Evolutionary conservation across 2,329 filamentous ascomycete species (phyloP).

Genomic region (Fusarium solani-melongenae): DNA sequence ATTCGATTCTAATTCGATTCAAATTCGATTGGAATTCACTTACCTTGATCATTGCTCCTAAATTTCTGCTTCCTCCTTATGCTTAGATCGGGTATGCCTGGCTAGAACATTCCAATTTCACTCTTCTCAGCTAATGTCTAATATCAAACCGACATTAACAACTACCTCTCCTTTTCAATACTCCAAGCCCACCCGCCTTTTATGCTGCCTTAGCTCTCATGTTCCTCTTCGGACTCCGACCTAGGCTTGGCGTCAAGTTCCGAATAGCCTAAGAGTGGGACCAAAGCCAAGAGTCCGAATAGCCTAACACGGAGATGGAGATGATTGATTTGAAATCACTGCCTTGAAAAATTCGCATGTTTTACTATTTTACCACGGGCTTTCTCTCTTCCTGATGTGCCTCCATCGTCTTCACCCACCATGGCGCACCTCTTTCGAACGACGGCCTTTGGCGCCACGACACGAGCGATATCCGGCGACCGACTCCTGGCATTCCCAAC

Average conservation of each 20-base stretch:
- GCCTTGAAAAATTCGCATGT: not conserved
- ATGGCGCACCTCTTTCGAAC: not conserved
- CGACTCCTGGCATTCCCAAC: not conserved
- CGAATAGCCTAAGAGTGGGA: not conserved
- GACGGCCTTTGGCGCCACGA: not conserved
- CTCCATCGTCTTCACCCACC: not conserved
- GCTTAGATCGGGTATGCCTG: not conserved
- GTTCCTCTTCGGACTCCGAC: not conserved
- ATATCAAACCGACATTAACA: not conserved
- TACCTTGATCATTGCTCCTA: not conserved
- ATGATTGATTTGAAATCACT: no score
- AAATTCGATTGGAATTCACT: no score
- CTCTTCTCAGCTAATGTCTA: not conserved
- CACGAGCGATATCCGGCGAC: not conserved
- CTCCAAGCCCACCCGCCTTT: not conserved
- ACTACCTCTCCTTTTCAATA: not conserved
- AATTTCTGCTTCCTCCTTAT: not conserved
- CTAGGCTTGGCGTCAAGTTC: not conserved
- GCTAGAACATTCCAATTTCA: no score
- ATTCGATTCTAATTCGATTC: not conserved
- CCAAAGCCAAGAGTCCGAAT: not conserved
- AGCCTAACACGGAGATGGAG: not conserved
- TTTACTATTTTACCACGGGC: not conserved
- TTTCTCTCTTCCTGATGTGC: not conserved
- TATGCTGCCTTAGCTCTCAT: not conserved